Conservation (phyloP, 2,329 filamentous ascomycete species). For the Clarireedia sp. region DNA sequence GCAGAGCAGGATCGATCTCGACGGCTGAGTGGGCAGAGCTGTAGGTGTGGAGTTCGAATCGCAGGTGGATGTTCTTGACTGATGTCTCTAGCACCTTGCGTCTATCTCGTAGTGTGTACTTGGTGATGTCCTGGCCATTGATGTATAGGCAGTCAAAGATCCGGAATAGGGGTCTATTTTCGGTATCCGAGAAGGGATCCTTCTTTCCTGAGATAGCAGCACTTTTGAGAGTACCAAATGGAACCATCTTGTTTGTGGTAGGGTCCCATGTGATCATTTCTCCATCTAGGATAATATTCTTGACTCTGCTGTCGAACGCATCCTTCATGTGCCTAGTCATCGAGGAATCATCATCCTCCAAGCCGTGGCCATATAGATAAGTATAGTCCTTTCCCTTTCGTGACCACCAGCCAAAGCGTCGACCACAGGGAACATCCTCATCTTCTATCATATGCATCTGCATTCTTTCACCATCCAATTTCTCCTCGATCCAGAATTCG, state of each 20-base stretch:
- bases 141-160: slow-evolving; percentile 89
- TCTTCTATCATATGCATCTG: slow-evolving; percentile 87
- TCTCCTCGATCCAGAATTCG: slow-evolving; percentile 96
- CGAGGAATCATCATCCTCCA: slow-evolving; percentile 66
- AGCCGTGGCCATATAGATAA: slow-evolving; percentile 76
- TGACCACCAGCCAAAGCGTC: slow-evolving; percentile 81
- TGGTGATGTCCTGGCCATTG: slow-evolving; percentile 72
- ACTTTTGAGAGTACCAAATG: slow-evolving; percentile 89
- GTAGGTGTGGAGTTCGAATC: slow-evolving; percentile 77
- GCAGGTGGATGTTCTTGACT: slow-evolving; percentile 61
- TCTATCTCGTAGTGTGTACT: slow-evolving; percentile 76
- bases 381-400: slow-evolving; percentile 95
- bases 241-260: slow-evolving; percentile 71
- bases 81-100: slow-evolving; percentile 64
- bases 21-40: slow-evolving; percentile 56
- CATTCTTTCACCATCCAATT: slow-evolving; percentile 94
- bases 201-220: slow-evolving; percentile 74
- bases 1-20: slow-evolving; percentile 71
- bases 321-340: slow-evolving; percentile 71
- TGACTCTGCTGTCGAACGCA: slow-evolving; percentile 70
- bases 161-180: slow-evolving; percentile 68
- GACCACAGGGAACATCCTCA: slow-evolving; percentile 56
- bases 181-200: slow-evolving; percentile 54
- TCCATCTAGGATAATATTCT: slow-evolving; percentile 85
- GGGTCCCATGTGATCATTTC: slow-evolving; percentile 99